Evolutionary conservation across 1,284 basidiomycete species (phyloP), one percentile per base, ranked within the genome.

Genomic region (Marasmius tenuissimus): DNA sequence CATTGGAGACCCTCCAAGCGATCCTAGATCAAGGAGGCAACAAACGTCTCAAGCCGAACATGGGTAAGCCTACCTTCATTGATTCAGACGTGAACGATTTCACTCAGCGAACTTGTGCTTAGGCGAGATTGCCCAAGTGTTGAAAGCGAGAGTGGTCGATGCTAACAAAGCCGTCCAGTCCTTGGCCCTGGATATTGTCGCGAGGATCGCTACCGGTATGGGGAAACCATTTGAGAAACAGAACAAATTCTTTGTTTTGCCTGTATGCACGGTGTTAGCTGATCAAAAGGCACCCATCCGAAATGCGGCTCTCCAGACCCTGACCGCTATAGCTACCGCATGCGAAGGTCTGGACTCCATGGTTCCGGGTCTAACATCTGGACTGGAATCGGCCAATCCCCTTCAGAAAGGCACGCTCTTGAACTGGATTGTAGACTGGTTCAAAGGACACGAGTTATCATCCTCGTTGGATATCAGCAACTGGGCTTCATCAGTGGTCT

Each of bases 191-290:
- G 96, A 97, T 70, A 91, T 97, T 62, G 88, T 98, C 58, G 83
- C 89, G 47, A 91, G 94, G 53, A 90, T 99, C 63, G 95, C 97
- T 1, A 87, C 83, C 0, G 96, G 94, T 1, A 98, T 99, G 94
- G 95, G 95, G 55, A 94, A 91, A 71, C 87, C 93, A 0, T 99
- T 99, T 71, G 97, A 99, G 68, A 96, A 93, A 72, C 85, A 97
- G 67, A 85, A 86, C 4, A 88, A 89, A 33, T 80, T 93, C 53
- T 92, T 96, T 67, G 85, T 88, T 10, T 76, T 88, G 0, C 87
- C 96, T 0, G 84, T 98, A 9, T 87, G 90, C 1, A 90, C 90
- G 27, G 94, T 96, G 5, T 84, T 98, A 6, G 87, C 96, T 7
- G 97, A 99, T 72, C 94, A 97, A 73, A 99, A 99, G 75, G 89